These are phyloP conservation scores for Thielaviopsis ethacetica DNA, from an alignment of 2,329 filamentous ascomycete species.

Conservation along the genomic window DNA sequence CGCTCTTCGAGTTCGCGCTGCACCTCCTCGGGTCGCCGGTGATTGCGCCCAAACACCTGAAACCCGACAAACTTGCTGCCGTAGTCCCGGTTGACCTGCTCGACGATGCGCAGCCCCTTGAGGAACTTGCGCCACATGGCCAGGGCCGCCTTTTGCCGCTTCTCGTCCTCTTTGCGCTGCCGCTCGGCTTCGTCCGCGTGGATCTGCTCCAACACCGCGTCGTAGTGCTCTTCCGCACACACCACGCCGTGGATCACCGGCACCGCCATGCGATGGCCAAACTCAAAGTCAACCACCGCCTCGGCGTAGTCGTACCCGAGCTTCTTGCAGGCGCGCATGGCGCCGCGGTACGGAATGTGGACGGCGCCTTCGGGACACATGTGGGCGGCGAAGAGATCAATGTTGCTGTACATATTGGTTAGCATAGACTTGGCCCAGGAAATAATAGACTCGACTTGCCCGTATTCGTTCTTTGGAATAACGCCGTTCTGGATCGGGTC, in stretches of 20 bases:
- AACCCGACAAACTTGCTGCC: conserved; percentile 39
- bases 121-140: conserved; percentile 74
- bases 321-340: conserved; percentile 64
- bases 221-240: conserved; percentile 64
- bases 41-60: conserved; percentile 9
- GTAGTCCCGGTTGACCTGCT: conserved; percentile 63
- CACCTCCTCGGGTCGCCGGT: conserved; percentile 7
- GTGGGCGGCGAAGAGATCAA: conserved; percentile 83
- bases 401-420: conserved; percentile 40
- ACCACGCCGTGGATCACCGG: conserved; percentile 85
- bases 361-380: conserved; percentile 79
- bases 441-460: conserved; percentile 23
- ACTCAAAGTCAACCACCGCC: conserved; percentile 91
- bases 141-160: conserved; percentile 57
- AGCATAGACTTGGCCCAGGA: conserved; percentile 11
- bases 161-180: conserved; percentile 64
- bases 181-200: conserved; percentile 61
- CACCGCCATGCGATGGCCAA: conserved; percentile 84
- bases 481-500: conserved; percentile 67
- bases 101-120: conserved; percentile 67
- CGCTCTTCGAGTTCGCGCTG: conserved; percentile 13
- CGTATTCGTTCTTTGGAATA: conserved; percentile 88
- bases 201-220: conserved; percentile 61
- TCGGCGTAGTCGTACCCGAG: conserved; percentile 81
- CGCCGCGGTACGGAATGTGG: conserved; percentile 66